These are phyloP conservation scores for Cytospora piceae DNA, from an alignment of 2,329 filamentous ascomycete species.

Conservation along the genomic window DNA sequence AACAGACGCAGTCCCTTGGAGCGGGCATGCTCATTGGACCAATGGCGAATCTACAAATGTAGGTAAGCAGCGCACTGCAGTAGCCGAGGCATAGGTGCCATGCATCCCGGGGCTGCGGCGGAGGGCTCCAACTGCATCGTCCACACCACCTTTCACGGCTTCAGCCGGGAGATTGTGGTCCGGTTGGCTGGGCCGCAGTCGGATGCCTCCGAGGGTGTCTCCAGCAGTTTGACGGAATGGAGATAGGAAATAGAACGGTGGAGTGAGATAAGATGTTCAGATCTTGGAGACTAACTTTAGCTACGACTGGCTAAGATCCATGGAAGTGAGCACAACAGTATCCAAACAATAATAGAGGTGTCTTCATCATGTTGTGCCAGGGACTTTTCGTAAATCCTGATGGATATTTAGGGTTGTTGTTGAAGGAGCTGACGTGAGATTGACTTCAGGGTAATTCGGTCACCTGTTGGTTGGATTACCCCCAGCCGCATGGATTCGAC, in stretches of 20 bases:
- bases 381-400: not conserved
- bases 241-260: not conserved
- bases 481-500: slow-evolving; percentile 22
- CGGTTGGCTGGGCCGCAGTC: not conserved
- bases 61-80: slow-evolving; percentile 15
- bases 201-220: not conserved
- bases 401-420: slow-evolving; percentile 10
- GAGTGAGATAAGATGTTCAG: not conserved
- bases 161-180: not conserved
- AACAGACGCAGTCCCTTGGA: slow-evolving; percentile 13
- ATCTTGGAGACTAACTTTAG: not conserved
- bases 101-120: slow-evolving; percentile 16
- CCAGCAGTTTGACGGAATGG: not conserved
- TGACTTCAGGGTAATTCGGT: slow-evolving; percentile 2
- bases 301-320: not conserved
- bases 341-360: not conserved
- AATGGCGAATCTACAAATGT: not conserved
- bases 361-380: not conserved
- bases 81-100: slow-evolving; percentile 5
- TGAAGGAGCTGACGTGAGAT: slow-evolving; percentile 30
- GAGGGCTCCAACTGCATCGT: slow-evolving; percentile 10
- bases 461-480: slow-evolving; percentile 16
- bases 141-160: slow-evolving; percentile 9
- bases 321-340: not conserved
- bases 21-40: slow-evolving; percentile 12